phyloP scores from a whole-genome alignment of 495 filamentous ascomycete genomes.

The Stereocaulon alpinum region DNA sequence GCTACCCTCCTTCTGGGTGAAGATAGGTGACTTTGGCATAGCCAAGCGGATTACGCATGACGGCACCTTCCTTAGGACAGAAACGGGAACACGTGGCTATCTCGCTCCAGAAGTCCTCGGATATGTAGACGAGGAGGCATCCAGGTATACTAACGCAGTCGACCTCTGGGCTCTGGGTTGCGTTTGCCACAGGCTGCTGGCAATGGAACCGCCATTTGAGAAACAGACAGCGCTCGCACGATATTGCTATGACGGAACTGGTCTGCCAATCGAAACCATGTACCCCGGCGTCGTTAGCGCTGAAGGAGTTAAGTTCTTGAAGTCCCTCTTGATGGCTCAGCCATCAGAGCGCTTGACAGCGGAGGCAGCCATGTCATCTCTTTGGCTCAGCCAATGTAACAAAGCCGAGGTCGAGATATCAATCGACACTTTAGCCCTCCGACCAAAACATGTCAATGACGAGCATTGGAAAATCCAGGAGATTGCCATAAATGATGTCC shows the following conservation, averaged over 20 bases:
- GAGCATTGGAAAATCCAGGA: too few relatives aligned
- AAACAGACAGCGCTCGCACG: neutral
- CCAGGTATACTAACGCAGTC: slow-evolving; percentile 22
- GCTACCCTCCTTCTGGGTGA: slow-evolving; percentile 31
- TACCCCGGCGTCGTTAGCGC: neutral
- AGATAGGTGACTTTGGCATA: slow-evolving; percentile 45
- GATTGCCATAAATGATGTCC: too few relatives aligned
- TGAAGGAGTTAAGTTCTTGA: neutral
- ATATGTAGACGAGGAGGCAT: slow-evolving; percentile 11
- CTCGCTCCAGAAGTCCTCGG: slow-evolving; percentile 33
- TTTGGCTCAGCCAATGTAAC: neutral
- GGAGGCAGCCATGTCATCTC: neutral
- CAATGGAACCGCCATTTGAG: neutral
- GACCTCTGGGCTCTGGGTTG: slow-evolving; percentile 28
- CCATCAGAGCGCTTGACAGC: neutral
- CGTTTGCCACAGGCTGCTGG: slow-evolving; percentile 17
- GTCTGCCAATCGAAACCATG: neutral
- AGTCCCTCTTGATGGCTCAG: neutral
- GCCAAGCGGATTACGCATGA: slow-evolving; percentile 25
- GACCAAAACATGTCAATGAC: too few relatives aligned
- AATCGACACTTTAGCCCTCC: too few relatives aligned
- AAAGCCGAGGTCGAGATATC: too few relatives aligned
- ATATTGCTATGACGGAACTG: neutral
- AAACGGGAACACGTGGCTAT: slow-evolving; percentile 28
- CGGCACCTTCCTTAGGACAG: slow-evolving; percentile 20